phyloP scores from a whole-genome alignment of 345 rosid genomes.

The Brassica cretica region DNA sequence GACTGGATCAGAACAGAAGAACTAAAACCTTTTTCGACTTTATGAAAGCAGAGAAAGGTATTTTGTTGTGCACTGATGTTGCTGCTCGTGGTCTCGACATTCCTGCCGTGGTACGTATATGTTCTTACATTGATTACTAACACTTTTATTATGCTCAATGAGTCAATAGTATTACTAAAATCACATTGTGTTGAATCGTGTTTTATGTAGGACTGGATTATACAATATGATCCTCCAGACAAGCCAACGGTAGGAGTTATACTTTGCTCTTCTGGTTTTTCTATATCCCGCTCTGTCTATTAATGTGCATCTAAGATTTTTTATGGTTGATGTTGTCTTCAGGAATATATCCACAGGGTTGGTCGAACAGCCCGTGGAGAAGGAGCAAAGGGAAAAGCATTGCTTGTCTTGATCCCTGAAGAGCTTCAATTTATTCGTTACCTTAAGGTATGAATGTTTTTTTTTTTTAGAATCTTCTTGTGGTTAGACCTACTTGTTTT shows the following conservation, averaged over 20 bases:
- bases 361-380: constrained; percentile 99
- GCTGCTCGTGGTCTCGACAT: constrained; percentile 99
- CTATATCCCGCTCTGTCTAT: background rate
- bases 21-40: constrained; percentile 93
- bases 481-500: background rate
- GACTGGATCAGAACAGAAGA: constrained; percentile 86
- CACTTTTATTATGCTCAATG: background rate
- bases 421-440: constrained; percentile 88
- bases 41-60: constrained; percentile 86
- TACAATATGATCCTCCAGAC: constrained; percentile 99
- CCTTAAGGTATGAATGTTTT: constrained; percentile 59
- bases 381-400: constrained; percentile 94
- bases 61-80: constrained; percentile 93
- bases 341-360: constrained; percentile 99
- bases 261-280: background rate
- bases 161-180: background rate
- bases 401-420: constrained; percentile 89
- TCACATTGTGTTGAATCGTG: constrained; percentile 6
- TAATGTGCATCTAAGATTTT: constrained; percentile 8
- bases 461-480: background rate
- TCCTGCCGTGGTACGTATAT: constrained; percentile 77
- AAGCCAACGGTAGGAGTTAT: constrained; percentile 65
- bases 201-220: constrained; percentile 84
- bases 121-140: background rate
- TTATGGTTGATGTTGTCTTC: constrained; percentile 28